phyloP scores from a whole-genome alignment of 371 early-diverging fungal species.

The Syncephalis plumigaleata region DNA sequence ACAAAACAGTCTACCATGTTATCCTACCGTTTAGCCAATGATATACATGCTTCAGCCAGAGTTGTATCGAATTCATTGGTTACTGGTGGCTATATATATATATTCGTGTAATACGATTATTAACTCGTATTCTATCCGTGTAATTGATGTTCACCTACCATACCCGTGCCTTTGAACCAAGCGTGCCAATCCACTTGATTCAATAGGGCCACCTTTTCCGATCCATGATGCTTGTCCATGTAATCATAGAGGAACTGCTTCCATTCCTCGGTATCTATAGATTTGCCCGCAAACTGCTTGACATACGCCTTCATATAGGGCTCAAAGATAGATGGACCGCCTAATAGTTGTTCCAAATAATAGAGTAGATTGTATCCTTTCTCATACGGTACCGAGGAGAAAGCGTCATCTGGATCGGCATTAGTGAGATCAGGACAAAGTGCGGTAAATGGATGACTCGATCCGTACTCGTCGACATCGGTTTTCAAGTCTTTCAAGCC shows the following conservation, averaged over 20 bases:
- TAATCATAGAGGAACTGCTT: conserved; percentile 60
- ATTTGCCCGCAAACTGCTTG: conserved; percentile 61
- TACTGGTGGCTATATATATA: conserved; percentile 85
- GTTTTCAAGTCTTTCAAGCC: conserved; percentile 67
- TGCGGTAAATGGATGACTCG: conserved; percentile 53
- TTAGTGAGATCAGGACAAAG: conserved; percentile 60
- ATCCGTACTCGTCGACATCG: conserved; percentile 60
- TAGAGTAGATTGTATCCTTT: conserved; percentile 91
- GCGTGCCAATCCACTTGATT: conserved; percentile 70
- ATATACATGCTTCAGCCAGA: conserved; percentile 60
- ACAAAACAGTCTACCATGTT: too few relatives aligned
- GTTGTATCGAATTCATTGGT: conserved; percentile 69
- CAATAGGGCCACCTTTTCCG: conserved; percentile 44
- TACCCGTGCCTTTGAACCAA: conserved; percentile 75
- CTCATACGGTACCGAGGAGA: conserved; percentile 83
- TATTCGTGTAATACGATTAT: background rate
- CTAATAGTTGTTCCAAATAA: conserved; percentile 75
- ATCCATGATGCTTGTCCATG: conserved; percentile 35
- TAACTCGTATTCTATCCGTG: background rate
- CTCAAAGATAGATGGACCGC: conserved; percentile 66
- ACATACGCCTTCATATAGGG: conserved; percentile 77
- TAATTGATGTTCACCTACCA: conserved; percentile 21
- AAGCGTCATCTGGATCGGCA: conserved; percentile 90
- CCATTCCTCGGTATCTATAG: conserved; percentile 79
- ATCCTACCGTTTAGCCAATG: conserved; percentile 19